These are phyloP conservation scores for Microcos paniculata DNA, from an alignment of 345 rosid genomes.

Conservation along the genomic window DNA sequence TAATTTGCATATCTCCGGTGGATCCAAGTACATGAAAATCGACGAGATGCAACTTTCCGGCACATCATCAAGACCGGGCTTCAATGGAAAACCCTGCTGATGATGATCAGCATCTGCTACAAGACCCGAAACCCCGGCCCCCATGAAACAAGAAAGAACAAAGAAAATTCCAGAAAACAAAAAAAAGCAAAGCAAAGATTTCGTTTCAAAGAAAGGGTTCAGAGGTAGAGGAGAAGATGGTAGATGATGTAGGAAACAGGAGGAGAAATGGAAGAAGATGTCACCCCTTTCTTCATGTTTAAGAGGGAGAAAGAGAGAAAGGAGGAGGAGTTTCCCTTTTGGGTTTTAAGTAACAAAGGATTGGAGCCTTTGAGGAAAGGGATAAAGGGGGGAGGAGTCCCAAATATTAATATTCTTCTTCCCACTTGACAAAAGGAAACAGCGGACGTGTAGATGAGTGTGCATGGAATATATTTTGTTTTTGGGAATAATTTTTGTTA, in stretches of 20 bases:
- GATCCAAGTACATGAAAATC: slow-evolving; percentile 64
- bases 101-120: slow-evolving; percentile 15
- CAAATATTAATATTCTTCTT: background rate
- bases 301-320: slow-evolving; percentile 12
- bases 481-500: background rate
- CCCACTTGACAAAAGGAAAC: background rate
- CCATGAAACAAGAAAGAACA: slow-evolving; percentile 43
- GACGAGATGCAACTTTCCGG: slow-evolving; percentile 73
- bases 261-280: slow-evolving; percentile 44
- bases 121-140: slow-evolving; percentile 50
- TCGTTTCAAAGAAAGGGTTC: slow-evolving; percentile 17
- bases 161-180: background rate
- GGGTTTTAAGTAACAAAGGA: slow-evolving; percentile 23
- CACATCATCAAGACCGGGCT: slow-evolving; percentile 51
- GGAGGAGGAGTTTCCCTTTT: slow-evolving; percentile 13
- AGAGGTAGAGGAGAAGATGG: slow-evolving; percentile 63
- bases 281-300: slow-evolving; percentile 40
- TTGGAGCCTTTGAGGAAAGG: slow-evolving; percentile 9
- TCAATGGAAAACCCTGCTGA: background rate
- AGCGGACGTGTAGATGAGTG: slow-evolving; percentile 26
- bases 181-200: background rate
- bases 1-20: slow-evolving; percentile 76
- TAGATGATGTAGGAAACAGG: slow-evolving; percentile 30
- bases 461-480: slow-evolving; percentile 15
- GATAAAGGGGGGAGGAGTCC: slow-evolving; percentile 7